phyloP scores from a whole-genome alignment of 2,329 filamentous ascomycete species.

The Scytalidium sp. region DNA sequence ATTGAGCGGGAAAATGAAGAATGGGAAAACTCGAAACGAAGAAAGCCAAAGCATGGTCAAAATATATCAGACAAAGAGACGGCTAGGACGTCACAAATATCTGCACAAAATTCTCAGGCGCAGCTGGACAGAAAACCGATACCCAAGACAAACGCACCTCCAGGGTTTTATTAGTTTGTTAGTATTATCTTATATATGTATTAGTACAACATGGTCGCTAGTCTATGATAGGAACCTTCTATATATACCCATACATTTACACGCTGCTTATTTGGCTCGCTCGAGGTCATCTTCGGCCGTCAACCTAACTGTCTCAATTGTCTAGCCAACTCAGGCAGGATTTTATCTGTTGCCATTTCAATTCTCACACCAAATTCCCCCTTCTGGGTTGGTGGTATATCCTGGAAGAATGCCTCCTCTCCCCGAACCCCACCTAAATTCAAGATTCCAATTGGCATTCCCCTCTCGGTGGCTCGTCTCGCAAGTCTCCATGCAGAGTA shows the following conservation, averaged over 20 bases:
- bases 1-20: constrained; percentile 61
- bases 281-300: background rate
- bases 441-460: constrained; percentile 82
- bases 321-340: constrained; percentile 56
- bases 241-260: constrained; percentile 39
- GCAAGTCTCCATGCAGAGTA: constrained; percentile 93
- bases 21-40: constrained; percentile 28
- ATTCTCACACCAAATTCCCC: constrained; percentile 53
- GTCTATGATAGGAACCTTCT: constrained; percentile 58
- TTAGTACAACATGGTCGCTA: constrained; percentile 2
- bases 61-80: constrained; percentile 2
- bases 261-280: constrained; percentile 14
- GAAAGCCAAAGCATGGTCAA: constrained; percentile 17
- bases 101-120: background rate
- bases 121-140: background rate
- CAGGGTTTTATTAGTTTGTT: constrained; percentile 26
- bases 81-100: background rate
- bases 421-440: constrained; percentile 84
- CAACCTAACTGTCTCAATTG: constrained; percentile 31
- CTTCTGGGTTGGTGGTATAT: constrained; percentile 47
- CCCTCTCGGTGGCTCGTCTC: constrained; percentile 75
- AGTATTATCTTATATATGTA: background rate
- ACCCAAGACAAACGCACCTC: constrained; percentile 21
- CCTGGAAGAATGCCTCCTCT: constrained; percentile 68
- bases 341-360: constrained; percentile 54